Conservation (phyloP, 495 filamentous ascomycete genomes). For the Jackrogersella multiformis region DNA sequence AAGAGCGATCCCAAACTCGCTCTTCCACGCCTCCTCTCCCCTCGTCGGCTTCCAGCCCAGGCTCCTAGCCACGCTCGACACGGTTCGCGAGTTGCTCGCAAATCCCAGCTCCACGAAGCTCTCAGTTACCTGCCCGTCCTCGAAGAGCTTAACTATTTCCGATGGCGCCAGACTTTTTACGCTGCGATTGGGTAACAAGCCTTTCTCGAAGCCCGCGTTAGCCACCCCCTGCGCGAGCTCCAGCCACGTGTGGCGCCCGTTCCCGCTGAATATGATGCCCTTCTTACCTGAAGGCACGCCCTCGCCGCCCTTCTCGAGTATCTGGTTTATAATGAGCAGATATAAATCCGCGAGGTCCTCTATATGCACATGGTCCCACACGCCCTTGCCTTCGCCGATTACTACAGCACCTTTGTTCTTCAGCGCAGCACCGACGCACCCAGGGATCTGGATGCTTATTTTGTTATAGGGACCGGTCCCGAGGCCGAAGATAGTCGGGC, state of each 20-base stretch:
- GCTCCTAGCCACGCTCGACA: conserved; percentile 41
- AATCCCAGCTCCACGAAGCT: conserved; percentile 50
- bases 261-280: conserved; percentile 58
- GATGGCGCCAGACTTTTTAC: conserved; percentile 49
- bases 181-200: conserved; percentile 43
- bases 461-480: conserved; percentile 57
- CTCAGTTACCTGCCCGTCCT: conserved; percentile 14
- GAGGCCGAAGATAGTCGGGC: conserved; percentile 58
- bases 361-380: conserved; percentile 61
- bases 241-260: conserved; percentile 52
- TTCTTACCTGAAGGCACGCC: conserved; percentile 52
- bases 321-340: conserved; percentile 38
- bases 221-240: conserved; percentile 51
- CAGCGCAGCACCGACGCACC: conserved; percentile 40
- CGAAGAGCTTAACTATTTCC: conserved; percentile 46
- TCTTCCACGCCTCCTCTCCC: conserved; percentile 42
- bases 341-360: conserved; percentile 57
- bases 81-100: conserved; percentile 43
- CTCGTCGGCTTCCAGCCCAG: conserved; percentile 56
- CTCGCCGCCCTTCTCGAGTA: conserved; percentile 45
- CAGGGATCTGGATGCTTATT: conserved; percentile 53
- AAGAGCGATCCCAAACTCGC: conserved; percentile 33
- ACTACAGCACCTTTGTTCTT: conserved; percentile 42
- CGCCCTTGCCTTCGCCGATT: conserved; percentile 53
- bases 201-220: conserved; percentile 46